phyloP scores from a whole-genome alignment of 2,329 filamentous ascomycete genomes.

The Fusarium sp. region DNA sequence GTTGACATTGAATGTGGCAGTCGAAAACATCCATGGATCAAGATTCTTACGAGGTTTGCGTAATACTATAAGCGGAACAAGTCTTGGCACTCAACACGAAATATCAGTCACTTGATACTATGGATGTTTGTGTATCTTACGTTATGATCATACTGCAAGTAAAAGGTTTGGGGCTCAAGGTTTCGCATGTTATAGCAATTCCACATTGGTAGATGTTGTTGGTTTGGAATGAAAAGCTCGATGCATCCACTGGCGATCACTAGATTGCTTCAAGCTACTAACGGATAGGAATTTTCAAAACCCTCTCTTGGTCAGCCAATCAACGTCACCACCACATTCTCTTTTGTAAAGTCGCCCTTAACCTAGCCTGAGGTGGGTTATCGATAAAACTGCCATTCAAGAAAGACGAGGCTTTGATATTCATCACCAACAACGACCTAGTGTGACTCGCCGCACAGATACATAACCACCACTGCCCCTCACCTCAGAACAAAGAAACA shows the following conservation, averaged over 20 bases:
- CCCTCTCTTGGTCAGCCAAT: slow-evolving; percentile 34
- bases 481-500: slow-evolving; percentile 47
- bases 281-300: slow-evolving; percentile 37
- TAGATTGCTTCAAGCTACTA: slow-evolving; percentile 32
- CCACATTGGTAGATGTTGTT: background rate
- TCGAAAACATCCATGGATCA: too few relatives aligned
- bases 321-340: slow-evolving; percentile 29
- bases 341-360: slow-evolving; percentile 20
- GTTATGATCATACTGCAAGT: background rate
- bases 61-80: too few relatives aligned
- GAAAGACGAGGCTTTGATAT: slow-evolving; percentile 13
- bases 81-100: background rate
- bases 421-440: slow-evolving; percentile 23
- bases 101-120: background rate
- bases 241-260: slow-evolving; percentile 30
- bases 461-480: slow-evolving; percentile 18
- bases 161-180: background rate
- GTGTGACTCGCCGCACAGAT: slow-evolving; percentile 17
- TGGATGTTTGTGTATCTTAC: background rate
- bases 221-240: slow-evolving; percentile 8
- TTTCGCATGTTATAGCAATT: background rate
- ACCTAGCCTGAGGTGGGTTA: background rate
- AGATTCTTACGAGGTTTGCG: too few relatives aligned
- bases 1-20: too few relatives aligned
- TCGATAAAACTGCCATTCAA: slow-evolving; percentile 9